Percentiles rank a stretch among this genome's conserved stretches.
Evolutionary conservation across 2,329 filamentous ascomycete genomes (phyloP).

Genomic region (Colletotrichum lindemuthianum): DNA sequence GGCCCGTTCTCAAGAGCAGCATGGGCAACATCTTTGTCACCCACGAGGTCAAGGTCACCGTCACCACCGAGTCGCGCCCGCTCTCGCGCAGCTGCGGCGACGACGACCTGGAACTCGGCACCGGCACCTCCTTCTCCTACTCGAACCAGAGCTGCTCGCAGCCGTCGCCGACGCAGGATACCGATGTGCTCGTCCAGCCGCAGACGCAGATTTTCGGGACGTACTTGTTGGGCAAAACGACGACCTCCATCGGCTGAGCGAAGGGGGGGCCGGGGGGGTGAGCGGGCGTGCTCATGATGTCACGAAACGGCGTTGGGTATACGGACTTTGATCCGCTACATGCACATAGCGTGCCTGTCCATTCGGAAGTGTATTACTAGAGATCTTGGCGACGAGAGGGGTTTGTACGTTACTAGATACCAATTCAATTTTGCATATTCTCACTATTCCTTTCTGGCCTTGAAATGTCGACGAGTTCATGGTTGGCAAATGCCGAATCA

Average conservation of each 20-base stretch:
- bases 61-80: constrained; percentile 26
- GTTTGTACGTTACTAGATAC: no score
- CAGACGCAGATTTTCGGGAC: constrained; percentile 16
- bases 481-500: no score
- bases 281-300: not conserved
- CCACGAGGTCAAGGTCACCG: constrained; percentile 44
- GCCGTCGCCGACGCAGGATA: constrained; percentile 10
- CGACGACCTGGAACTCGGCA: constrained; percentile 19
- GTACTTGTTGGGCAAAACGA: constrained; percentile 24
- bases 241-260: not conserved
- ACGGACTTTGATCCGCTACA: not conserved
- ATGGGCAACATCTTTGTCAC: constrained; percentile 48
- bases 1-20: constrained; percentile 40
- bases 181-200: not conserved
- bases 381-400: no score
- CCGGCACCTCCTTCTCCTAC: not conserved
- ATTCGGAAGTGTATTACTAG: no score
- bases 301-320: not conserved
- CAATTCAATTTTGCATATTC: no score
- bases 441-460: no score
- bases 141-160: constrained; percentile 7
- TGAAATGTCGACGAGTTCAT: no score
- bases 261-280: no score
- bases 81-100: constrained; percentile 1
- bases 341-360: no score